Percentiles rank a stretch among this genome's conserved stretches.
Conservation (phyloP, 2,329 filamentous ascomycete species). For the Cladorrhinum sp. region DNA sequence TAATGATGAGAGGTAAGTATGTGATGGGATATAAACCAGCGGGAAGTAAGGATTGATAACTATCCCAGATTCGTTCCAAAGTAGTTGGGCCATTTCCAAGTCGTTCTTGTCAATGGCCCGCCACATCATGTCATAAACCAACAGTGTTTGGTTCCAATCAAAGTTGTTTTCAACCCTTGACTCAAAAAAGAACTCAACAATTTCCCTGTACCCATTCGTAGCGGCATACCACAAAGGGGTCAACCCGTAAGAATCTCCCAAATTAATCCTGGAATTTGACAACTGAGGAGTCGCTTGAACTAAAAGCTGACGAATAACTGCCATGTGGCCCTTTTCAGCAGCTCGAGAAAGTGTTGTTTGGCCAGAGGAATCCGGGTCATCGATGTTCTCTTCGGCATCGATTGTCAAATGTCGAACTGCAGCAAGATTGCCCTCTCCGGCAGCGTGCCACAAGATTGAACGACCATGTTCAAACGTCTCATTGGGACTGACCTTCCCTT, state of each 20-base stretch:
- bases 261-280: too few species aligned
- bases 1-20: too few species aligned
- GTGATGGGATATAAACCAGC: too few species aligned
- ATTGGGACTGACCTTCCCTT: neutral
- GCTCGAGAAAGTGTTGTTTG: neutral
- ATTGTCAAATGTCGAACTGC: neutral
- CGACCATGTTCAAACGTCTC: neutral
- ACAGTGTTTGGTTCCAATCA: too few species aligned
- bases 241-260: neutral
- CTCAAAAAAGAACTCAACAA: neutral
- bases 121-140: too few species aligned
- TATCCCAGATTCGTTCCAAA: too few species aligned
- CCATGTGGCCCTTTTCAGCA: neutral
- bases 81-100: too few species aligned
- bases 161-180: too few species aligned
- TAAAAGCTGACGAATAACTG: neutral
- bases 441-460: neutral
- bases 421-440: neutral
- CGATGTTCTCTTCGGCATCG: neutral
- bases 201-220: neutral
- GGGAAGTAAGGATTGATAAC: too few species aligned
- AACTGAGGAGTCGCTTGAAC: neutral
- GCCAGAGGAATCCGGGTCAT: neutral
- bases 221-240: neutral
- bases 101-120: too few species aligned